Percentiles rank a stretch among this genome's conserved stretches.
These are phyloP conservation scores for Metschnikowia borealis DNA, from an alignment of 805 yeast species.

Conservation along the genomic window DNA sequence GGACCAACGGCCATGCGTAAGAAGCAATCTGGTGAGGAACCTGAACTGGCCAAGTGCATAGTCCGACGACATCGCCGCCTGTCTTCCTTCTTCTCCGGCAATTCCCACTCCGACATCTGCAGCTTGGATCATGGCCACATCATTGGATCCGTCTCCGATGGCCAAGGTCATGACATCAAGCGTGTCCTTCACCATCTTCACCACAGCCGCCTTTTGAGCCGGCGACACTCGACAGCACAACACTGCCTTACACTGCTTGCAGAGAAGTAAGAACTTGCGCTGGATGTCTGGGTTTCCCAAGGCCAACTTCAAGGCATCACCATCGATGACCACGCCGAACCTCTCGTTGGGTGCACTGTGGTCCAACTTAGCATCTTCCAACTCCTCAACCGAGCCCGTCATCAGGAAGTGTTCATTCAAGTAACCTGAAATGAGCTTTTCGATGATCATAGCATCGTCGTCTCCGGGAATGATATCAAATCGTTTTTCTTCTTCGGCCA, in stretches of 20 bases:
- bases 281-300: slow-evolving; percentile 31
- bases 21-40: slow-evolving; percentile 56
- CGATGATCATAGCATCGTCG: slow-evolving; percentile 34
- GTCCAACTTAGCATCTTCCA: slow-evolving; percentile 48
- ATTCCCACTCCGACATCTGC: slow-evolving; percentile 85
- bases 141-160: slow-evolving; percentile 84
- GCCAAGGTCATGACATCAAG: slow-evolving; percentile 75
- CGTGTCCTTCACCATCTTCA: slow-evolving; percentile 56
- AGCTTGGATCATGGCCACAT: slow-evolving; percentile 84
- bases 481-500: slow-evolving; percentile 23
- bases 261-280: slow-evolving; percentile 59
- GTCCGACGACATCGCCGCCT: slow-evolving; percentile 84
- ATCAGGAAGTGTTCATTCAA: slow-evolving; percentile 53
- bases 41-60: slow-evolving; percentile 80
- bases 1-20: slow-evolving; percentile 85
- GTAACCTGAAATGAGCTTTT: slow-evolving; percentile 48
- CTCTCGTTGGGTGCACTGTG: slow-evolving; percentile 61
- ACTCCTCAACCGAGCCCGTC: slow-evolving; percentile 58
- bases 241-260: slow-evolving; percentile 76
- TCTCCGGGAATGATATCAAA: slow-evolving; percentile 20
- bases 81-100: slow-evolving; percentile 85
- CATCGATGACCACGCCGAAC: slow-evolving; percentile 66
- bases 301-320: slow-evolving; percentile 52
- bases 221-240: slow-evolving; percentile 83
- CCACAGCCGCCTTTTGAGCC: slow-evolving; percentile 76